These are phyloP conservation scores for Immersiella caudata DNA, from an alignment of 495 filamentous ascomycete species.

Conservation along the genomic window DNA sequence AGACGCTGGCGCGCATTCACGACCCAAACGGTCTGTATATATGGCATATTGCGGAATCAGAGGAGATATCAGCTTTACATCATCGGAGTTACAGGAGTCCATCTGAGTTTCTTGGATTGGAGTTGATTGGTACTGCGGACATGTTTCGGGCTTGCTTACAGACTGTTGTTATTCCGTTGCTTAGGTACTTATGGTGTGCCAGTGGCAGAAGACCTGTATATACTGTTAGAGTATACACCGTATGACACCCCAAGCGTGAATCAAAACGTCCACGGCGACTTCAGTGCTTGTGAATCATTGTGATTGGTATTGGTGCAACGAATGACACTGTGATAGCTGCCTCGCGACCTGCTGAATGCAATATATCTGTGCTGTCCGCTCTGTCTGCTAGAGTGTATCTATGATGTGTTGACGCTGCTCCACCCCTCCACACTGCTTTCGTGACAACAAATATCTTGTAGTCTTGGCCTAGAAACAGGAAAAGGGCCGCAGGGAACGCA, in stretches of 20 bases:
- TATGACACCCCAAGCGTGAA: neutral
- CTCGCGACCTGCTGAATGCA: neutral
- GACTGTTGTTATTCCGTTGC: neutral
- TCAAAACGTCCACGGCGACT: neutral
- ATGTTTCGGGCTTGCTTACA: neutral
- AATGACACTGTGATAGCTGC: neutral
- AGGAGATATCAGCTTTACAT: neutral
- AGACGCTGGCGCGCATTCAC: conserved; percentile 7
- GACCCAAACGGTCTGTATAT: neutral
- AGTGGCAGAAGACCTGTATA: neutral
- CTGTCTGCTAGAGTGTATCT: neutral
- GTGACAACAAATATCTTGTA: neutral
- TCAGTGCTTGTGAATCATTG: neutral
- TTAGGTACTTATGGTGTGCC: neutral
- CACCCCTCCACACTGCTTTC: neutral
- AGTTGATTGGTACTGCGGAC: neutral
- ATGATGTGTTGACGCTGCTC: neutral
- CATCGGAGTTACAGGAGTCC: neutral
- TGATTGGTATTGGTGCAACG: neutral
- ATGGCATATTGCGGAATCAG: neutral
- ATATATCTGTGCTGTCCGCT: neutral
- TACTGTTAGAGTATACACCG: neutral
- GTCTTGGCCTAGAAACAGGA: neutral
- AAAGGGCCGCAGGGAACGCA: neutral
- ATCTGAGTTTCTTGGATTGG: neutral